These are phyloP conservation scores for Fusarium algeriense DNA, from an alignment of 2,329 filamentous ascomycete species.

Conservation along the genomic window DNA sequence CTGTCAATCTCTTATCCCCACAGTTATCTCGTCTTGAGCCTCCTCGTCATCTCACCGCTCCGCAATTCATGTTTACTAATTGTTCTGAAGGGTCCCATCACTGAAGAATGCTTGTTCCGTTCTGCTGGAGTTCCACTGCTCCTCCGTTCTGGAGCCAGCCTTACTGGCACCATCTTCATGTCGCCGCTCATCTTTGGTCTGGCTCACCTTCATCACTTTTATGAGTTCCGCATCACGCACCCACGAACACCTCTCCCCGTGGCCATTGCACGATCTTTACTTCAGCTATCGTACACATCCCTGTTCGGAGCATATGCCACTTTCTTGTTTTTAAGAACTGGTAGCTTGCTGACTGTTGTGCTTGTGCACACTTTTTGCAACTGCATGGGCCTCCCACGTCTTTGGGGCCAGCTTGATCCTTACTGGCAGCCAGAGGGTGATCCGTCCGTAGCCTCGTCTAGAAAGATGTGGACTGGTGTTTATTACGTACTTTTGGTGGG, in stretches of 20 bases:
- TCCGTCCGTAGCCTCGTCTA: conserved; percentile 39
- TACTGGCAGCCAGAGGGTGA: conserved; percentile 53
- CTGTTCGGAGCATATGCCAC: conserved; percentile 94
- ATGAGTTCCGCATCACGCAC: conserved; percentile 89
- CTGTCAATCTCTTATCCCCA: conserved; percentile 33
- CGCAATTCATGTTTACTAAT: conserved; percentile 23
- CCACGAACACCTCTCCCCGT: conserved; percentile 73
- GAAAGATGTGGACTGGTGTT: conserved; percentile 73
- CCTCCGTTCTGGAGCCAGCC: conserved; percentile 73
- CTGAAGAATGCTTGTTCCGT: conserved; percentile 94
- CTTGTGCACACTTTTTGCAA: conserved; percentile 92
- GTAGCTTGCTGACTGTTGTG: conserved; percentile 81
- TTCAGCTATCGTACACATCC: conserved; percentile 92
- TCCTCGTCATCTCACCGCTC: conserved; percentile 41
- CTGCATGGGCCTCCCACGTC: conserved; percentile 85
- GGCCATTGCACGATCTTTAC: conserved; percentile 76
- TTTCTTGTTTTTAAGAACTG: conserved; percentile 88
- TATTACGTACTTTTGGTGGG: conserved; percentile 84
- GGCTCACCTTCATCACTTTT: conserved; percentile 94
- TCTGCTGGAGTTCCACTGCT: conserved; percentile 87
- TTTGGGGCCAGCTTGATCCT: conserved; percentile 82
- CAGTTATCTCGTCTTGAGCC: conserved; percentile 36
- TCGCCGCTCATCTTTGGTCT: conserved; percentile 92
- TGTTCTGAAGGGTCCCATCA: conserved; percentile 77
- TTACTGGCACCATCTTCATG: conserved; percentile 76